Base-by-base conservation (phyloP, 345 rosid genomes). In the Euphorbia lathyris region DNA sequence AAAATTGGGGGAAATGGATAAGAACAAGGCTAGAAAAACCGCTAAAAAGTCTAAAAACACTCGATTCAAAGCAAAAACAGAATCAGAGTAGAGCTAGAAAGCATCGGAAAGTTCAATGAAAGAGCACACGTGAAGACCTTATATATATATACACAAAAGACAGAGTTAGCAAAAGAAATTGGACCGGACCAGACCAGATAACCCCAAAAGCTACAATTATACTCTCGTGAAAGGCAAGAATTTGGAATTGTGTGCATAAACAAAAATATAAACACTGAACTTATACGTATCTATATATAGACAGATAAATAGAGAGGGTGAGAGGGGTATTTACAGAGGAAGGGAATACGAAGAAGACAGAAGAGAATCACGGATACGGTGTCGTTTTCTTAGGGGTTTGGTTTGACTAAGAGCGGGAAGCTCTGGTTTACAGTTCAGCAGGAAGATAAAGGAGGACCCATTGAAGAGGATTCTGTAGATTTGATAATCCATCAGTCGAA, bases 311-410 rank as follows among this genome's bases (percentile, higher is more conserved):
- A n/a, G n/a, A n/a, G n/a, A n/a, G n/a, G n/a, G n/a, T n/a, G 29
- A 14, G 19, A 57, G 13, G 17, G 29, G 68, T 45, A 59, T 25
- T 56, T 52, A 58, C 58, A 19, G 51, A 45, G 62, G 23, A 19
- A 20, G 36, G 17, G 55, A 10, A 27, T 9, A 16, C 5, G 38
- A 66, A 40, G 16, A 60, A 10, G 82, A 79, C 82, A 76, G 65
- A 20, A 62, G 43, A 80, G 67, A 70, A 68, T 87, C 87, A 82
- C 87, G 91, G 89, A 82, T 75, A 20, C 48, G 66, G 23, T 62
- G 80, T 81, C 80, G 69, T 64, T 73, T 76, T 74, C 71, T 50
- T 3, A 1, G 69, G 73, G 62, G 64, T 57, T 66, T 26, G 64
- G 75, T 57, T 62, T 61, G 79, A 63, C 72, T 50, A 5, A 0